These are phyloP conservation scores for Candida multigemmis DNA, from an alignment of 805 yeast genomes.

Conservation along the genomic window DNA sequence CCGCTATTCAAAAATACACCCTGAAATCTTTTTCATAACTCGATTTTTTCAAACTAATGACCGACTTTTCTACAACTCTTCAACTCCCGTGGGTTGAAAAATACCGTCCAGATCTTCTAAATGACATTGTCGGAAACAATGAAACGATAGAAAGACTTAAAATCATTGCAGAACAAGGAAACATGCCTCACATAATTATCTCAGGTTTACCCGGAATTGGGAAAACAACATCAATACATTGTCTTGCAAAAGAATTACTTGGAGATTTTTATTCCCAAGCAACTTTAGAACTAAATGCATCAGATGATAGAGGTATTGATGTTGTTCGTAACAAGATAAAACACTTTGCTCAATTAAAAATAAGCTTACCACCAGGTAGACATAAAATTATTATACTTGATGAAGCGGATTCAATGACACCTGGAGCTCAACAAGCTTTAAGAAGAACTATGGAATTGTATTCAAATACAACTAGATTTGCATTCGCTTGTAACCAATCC, in stretches of 20 bases:
- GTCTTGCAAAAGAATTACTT: slow-evolving; percentile 77
- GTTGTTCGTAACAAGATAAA: slow-evolving; percentile 91
- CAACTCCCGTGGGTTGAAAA: slow-evolving; percentile 74
- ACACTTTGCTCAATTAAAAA: slow-evolving; percentile 92
- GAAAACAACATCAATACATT: slow-evolving; percentile 87
- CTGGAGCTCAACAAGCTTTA: slow-evolving; percentile 92
- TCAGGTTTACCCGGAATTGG: slow-evolving; percentile 98
- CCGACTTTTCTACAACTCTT: slow-evolving; percentile 6
- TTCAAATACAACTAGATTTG: slow-evolving; percentile 93
- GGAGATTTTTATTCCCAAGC: slow-evolving; percentile 73
- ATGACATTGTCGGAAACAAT: slow-evolving; percentile 87
- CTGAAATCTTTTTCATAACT: slow-evolving; percentile 1
- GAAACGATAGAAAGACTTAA: slow-evolving; percentile 82
- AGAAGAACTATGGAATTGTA: slow-evolving; percentile 62
- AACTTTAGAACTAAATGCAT: slow-evolving; percentile 87
- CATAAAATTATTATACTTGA: slow-evolving; percentile 91
- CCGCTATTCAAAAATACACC: too few species aligned
- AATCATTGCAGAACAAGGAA: slow-evolving; percentile 84
- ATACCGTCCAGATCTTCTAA: slow-evolving; percentile 71
- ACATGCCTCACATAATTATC: slow-evolving; percentile 93
- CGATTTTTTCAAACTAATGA: slow-evolving; percentile 2
- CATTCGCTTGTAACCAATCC: slow-evolving; percentile 96
- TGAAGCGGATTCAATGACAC: slow-evolving; percentile 95
- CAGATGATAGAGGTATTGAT: slow-evolving; percentile 96
- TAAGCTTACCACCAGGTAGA: slow-evolving; percentile 76